Evolutionary conservation across 805 yeast species (phyloP).

Genomic region (Pichia scutulata): DNA sequence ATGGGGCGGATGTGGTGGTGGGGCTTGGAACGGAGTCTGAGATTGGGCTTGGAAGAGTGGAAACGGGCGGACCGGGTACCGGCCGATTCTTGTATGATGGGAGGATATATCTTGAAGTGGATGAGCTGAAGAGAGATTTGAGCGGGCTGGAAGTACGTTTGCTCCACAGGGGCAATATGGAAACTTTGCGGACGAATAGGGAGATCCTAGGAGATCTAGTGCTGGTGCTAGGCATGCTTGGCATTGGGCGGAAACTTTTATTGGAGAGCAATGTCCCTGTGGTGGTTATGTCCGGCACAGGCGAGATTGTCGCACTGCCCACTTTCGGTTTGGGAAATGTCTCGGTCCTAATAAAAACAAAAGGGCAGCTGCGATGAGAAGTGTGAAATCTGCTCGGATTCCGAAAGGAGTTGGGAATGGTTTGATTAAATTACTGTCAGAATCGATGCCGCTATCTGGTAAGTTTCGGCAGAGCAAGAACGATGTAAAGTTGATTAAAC

Average conservation of each 20-base stretch:
- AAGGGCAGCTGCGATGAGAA: background rate
- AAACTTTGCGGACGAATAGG: background rate
- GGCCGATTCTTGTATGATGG: background rate
- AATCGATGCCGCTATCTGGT: too few relatives aligned
- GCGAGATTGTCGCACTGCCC: background rate
- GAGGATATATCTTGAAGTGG: background rate
- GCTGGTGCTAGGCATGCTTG: background rate
- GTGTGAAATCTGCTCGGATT: too few relatives aligned
- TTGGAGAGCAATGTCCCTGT: background rate
- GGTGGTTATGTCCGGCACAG: background rate
- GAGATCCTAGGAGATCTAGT: background rate
- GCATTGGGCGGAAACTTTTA: background rate
- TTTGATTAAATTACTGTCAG: too few relatives aligned
- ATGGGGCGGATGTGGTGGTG: background rate
- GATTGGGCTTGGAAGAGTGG: too few relatives aligned
- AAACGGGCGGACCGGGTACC: too few relatives aligned
- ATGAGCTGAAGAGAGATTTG: background rate
- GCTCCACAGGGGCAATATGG: background rate
- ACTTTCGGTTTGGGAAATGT: background rate
- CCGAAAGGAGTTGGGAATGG: too few relatives aligned
- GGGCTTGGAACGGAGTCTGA: too few relatives aligned
- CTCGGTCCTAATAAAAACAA: background rate
- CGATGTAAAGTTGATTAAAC: too few relatives aligned
- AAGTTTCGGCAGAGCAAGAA: too few relatives aligned
- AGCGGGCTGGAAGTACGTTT: background rate